Percentiles rank a stretch among this genome's conserved stretches.
phyloP scores from a whole-genome alignment of 352 stramenopile species.

The Pythium guiyangense region DNA sequence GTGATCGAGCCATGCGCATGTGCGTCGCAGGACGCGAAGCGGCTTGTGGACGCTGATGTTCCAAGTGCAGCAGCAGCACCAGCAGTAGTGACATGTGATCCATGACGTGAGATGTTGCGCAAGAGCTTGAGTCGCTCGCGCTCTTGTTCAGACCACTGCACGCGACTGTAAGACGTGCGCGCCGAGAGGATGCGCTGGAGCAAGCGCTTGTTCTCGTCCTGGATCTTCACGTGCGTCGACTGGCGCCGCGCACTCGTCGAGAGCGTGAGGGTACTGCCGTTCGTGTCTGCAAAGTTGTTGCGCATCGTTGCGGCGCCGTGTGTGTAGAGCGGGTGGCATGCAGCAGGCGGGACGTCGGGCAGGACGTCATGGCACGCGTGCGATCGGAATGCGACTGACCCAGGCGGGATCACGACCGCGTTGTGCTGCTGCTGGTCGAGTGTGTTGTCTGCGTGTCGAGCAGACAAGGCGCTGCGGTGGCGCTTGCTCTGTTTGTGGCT shows the following conservation, averaged over 20 bases:
- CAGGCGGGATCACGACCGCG: conserved; percentile 16
- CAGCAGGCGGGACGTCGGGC: conserved; percentile 22
- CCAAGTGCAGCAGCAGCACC: no score
- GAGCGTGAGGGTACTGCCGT: conserved; percentile 21
- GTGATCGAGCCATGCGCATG: no score
- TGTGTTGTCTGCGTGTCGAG: no score
- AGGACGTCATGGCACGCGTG: conserved; percentile 2
- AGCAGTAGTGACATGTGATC: background rate
- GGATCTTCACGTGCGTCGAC: conserved; percentile 29
- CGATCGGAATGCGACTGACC: background rate
- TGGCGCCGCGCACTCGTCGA: conserved; percentile 19
- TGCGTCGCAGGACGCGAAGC: no score
- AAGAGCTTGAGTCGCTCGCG: conserved; percentile 33
- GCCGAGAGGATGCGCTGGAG: conserved; percentile 40
- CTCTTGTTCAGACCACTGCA: conserved; percentile 31
- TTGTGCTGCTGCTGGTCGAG: conserved; percentile 11
- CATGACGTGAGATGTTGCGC: conserved; percentile 34
- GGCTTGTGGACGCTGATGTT: conserved; percentile 14
- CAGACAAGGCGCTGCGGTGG: no score
- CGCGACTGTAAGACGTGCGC: conserved; percentile 38
- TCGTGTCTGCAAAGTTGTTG: conserved; percentile 41
- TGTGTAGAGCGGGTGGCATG: conserved; percentile 44
- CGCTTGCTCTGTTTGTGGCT: background rate
- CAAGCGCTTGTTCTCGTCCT: conserved; percentile 48
- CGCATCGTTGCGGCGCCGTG: conserved; percentile 37